Percentiles rank a stretch among this genome's conserved stretches.
Conservation (phyloP, 2,329 filamentous ascomycete species). For the Fusarium sp. region DNA sequence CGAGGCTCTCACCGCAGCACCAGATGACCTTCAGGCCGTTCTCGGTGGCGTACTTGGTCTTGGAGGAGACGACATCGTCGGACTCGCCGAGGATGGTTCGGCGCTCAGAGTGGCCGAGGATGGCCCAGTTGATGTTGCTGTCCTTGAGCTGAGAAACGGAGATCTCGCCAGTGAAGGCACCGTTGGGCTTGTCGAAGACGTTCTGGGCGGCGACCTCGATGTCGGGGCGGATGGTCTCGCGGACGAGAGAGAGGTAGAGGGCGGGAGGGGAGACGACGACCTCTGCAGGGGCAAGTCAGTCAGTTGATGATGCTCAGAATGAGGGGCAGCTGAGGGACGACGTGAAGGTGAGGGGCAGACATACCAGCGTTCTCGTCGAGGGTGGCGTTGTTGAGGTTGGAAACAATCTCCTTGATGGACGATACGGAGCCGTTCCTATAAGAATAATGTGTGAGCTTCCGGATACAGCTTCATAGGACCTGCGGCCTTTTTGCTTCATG, state of each 20-base stretch:
- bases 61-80: slow-evolving; percentile 87
- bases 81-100: slow-evolving; percentile 89
- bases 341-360: slow-evolving; percentile 46
- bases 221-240: slow-evolving; percentile 78
- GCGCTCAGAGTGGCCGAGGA: slow-evolving; percentile 95
- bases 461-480: slow-evolving; percentile 13
- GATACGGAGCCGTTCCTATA: slow-evolving; percentile 91
- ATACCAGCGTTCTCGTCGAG: slow-evolving; percentile 80
- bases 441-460: slow-evolving; percentile 25
- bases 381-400: slow-evolving; percentile 86
- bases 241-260: slow-evolving; percentile 89
- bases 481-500: slow-evolving; percentile 47
- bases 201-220: slow-evolving; percentile 95
- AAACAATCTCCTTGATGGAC: slow-evolving; percentile 91
- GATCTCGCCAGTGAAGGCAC: slow-evolving; percentile 97
- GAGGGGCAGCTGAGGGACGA: slow-evolving; percentile 7
- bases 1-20: slow-evolving; percentile 95
- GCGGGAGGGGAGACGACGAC: slow-evolving; percentile 93
- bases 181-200: slow-evolving; percentile 96
- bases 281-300: slow-evolving; percentile 66
- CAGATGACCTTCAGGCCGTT: slow-evolving; percentile 92
- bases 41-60: slow-evolving; percentile 93
- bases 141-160: slow-evolving; percentile 92
- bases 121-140: slow-evolving; percentile 86
- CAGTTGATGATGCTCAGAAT: slow-evolving; percentile 6